Evolutionary conservation across 176 grass and related monocot genomes (phyloP).

Genomic region (Puya raimondii): DNA sequence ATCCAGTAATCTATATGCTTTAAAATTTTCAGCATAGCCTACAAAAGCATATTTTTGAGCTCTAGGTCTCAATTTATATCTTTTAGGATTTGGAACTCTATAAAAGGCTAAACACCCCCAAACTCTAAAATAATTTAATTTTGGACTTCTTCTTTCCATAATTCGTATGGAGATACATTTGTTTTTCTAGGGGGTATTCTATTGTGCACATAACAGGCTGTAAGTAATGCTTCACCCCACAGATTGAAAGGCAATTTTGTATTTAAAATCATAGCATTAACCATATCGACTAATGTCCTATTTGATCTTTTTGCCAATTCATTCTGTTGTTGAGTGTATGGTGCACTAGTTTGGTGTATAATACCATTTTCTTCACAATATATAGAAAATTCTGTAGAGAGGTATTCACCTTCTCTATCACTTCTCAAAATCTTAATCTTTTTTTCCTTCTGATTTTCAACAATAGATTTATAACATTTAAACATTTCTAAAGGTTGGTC

Average conservation of each 20-base stretch:
- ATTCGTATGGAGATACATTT: background rate
- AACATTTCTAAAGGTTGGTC: background rate
- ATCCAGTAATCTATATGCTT: background rate
- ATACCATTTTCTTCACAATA: background rate
- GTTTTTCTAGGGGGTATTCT: background rate
- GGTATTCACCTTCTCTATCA: background rate
- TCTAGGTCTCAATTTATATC: too few species aligned
- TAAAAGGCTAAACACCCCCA: background rate
- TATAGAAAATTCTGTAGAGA: background rate
- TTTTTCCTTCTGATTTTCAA: background rate
- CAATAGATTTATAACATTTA: background rate
- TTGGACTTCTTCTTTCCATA: conserved; percentile 1
- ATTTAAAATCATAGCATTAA: conserved; percentile 8
- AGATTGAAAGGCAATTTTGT: background rate
- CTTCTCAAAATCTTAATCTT: background rate
- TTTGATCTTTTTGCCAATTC: background rate
- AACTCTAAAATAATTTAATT: background rate
- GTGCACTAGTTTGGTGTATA: background rate
- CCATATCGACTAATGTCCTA: background rate
- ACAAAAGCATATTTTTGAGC: background rate
- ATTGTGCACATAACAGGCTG: background rate
- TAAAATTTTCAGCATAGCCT: background rate
- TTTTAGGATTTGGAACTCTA: too few species aligned
- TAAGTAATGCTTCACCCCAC: background rate
- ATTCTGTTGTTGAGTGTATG: background rate